Percentiles rank a stretch among this genome's conserved stretches.
These are phyloP conservation scores for Rhizopogon rudus DNA, from an alignment of 768 basidiomycete genomes.

Conservation along the genomic window DNA sequence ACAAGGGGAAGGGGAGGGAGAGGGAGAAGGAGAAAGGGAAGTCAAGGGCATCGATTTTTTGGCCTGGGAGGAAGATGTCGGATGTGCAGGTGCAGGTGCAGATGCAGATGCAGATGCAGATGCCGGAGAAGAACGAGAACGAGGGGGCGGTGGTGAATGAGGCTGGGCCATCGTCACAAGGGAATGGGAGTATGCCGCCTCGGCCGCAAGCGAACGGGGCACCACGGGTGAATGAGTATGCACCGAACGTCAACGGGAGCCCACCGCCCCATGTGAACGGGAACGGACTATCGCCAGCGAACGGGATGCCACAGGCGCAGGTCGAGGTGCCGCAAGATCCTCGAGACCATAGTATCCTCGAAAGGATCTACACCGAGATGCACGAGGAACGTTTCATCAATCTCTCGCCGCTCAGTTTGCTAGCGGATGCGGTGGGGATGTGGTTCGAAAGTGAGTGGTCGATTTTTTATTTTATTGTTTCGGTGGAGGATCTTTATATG, in stretches of 20 bases:
- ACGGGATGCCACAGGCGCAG: background rate
- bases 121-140: no score
- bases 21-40: background rate
- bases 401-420: conserved; percentile 53
- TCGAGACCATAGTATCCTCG: conserved; percentile 60
- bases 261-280: background rate
- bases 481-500: background rate
- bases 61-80: no score
- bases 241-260: background rate
- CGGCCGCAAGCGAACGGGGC: no score
- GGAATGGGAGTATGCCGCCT: background rate
- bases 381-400: conserved; percentile 68
- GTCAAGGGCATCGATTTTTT: no score
- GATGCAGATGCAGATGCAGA: no score
- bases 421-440: conserved; percentile 50
- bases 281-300: background rate
- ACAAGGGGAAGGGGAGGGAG: background rate
- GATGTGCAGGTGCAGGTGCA: no score
- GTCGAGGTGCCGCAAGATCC: conserved; percentile 39
- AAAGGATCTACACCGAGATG: conserved; percentile 63
- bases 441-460: conserved; percentile 54
- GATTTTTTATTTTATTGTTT: background rate
- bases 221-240: no score
- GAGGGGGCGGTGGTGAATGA: no score
- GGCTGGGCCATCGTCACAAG: no score